A percentile compares a stretch with the other conserved stretches of the same genome.
These are phyloP conservation scores for Pythium phragmiticola DNA, from an alignment of 352 stramenopile genomes.

Conservation along the genomic window DNA sequence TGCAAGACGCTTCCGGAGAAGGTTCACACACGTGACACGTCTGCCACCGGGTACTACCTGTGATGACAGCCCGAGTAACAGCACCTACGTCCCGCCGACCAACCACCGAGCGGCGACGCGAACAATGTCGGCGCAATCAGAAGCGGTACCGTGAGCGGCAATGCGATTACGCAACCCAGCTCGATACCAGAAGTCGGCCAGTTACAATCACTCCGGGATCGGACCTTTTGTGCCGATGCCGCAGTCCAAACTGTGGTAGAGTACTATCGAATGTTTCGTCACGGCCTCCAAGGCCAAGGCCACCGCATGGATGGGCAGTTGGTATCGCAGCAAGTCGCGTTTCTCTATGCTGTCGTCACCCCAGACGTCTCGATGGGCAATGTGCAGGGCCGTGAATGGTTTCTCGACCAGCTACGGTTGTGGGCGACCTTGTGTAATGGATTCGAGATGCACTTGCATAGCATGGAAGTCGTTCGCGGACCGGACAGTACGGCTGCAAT, in stretches of 20 bases:
- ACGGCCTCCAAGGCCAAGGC: background rate
- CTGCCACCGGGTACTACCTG: background rate
- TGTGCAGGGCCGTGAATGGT: background rate
- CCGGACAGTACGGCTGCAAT: background rate
- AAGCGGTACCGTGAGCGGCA: conserved; percentile 3
- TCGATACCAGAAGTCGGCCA: conserved; percentile 1
- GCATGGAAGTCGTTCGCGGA: background rate
- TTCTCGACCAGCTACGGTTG: background rate
- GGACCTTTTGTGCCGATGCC: background rate
- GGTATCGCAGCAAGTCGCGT: background rate
- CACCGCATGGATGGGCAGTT: background rate
- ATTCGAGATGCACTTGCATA: background rate
- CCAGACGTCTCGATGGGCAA: background rate
- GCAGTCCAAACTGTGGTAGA: background rate
- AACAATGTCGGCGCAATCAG: conserved; percentile 10
- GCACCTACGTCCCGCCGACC: background rate
- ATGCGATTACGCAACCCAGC: background rate
- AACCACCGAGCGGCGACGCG: conserved; percentile 1
- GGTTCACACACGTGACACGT: background rate
- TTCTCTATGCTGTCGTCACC: background rate
- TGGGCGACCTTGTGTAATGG: background rate
- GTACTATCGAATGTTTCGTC: background rate
- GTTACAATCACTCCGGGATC: background rate
- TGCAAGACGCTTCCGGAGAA: background rate
- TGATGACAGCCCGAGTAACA: background rate